Evolutionary conservation across 2,329 filamentous ascomycete species (phyloP).

Genomic region (Colletotrichum tofieldiae): DNA sequence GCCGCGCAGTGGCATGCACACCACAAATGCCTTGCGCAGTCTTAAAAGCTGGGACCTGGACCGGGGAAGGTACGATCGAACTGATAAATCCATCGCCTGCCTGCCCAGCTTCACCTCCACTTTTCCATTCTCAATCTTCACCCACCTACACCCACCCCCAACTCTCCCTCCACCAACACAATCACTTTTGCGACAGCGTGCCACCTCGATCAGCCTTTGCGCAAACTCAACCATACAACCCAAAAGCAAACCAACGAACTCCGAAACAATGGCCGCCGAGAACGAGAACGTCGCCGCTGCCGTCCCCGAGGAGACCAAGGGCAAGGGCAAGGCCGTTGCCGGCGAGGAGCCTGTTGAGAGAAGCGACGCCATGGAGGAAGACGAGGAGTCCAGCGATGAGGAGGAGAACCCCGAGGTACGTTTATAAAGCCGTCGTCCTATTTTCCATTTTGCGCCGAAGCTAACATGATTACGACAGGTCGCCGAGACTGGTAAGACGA

Average conservation of each 20-base stretch:
- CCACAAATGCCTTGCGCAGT: conserved; percentile 24
- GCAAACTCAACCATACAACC: conserved; percentile 42
- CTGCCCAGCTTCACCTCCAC: conserved; percentile 33
- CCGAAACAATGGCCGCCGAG: conserved; percentile 64
- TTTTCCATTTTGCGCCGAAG: conserved; percentile 2
- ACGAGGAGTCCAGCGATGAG: conserved; percentile 81
- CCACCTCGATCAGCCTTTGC: conserved; percentile 8
- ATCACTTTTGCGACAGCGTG: conserved; percentile 3
- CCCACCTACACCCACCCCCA: conserved; percentile 29
- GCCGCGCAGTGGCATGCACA: conserved; percentile 24
- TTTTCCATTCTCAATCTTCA: conserved; percentile 33
- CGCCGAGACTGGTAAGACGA: conserved; percentile 48
- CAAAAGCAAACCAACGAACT: background rate
- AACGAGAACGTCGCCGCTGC: conserved; percentile 62
- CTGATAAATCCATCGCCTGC: conserved; percentile 38
- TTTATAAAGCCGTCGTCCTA: conserved; percentile 41
- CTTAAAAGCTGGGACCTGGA: conserved; percentile 38
- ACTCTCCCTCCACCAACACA: conserved; percentile 17
- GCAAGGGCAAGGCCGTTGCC: conserved; percentile 86
- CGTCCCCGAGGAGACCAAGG: conserved; percentile 75
- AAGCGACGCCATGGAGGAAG: conserved; percentile 81
- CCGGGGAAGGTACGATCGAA: conserved; percentile 40
- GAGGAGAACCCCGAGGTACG: conserved; percentile 72
- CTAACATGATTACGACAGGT: conserved; percentile 38
- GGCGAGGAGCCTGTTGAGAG: conserved; percentile 64